Percentiles rank a stretch among this genome's conserved stretches.
Evolutionary conservation across 352 stramenopile species (phyloP).

Genomic region (Globisporangium polare): DNA sequence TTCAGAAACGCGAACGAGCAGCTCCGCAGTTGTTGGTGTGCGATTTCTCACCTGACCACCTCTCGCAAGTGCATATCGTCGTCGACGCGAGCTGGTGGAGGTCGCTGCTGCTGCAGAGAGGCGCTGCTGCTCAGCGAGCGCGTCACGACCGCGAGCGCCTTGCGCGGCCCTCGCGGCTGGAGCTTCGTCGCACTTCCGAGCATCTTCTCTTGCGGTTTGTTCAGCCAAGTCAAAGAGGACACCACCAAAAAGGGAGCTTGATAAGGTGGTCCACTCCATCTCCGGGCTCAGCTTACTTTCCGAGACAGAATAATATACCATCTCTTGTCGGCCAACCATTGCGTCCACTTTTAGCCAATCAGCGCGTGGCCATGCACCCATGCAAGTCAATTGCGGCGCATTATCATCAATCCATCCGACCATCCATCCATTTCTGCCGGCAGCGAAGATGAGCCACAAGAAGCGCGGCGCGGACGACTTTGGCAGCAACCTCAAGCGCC

Average conservation of each 20-base stretch:
- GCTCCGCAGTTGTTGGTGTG: neutral
- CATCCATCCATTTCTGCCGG: slow-evolving; percentile 5
- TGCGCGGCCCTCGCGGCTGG: neutral
- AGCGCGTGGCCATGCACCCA: slow-evolving; percentile 11
- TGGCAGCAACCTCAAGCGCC: slow-evolving; percentile 49
- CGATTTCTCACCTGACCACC: slow-evolving; percentile 7
- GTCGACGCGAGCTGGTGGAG: neutral
- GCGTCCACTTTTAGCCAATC: slow-evolving; percentile 14
- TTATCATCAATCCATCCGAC: slow-evolving; percentile 11
- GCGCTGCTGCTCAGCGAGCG: slow-evolving; percentile 1
- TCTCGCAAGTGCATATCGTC: slow-evolving; percentile 11
- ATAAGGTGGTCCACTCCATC: slow-evolving; percentile 15
- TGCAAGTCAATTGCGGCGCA: slow-evolving; percentile 1
- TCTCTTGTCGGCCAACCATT: slow-evolving; percentile 14
- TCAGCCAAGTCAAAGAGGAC: slow-evolving; percentile 1
- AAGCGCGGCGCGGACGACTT: slow-evolving; percentile 60
- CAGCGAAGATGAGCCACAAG: slow-evolving; percentile 71
- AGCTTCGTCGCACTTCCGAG: slow-evolving; percentile 12
- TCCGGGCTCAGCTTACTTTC: slow-evolving; percentile 7
- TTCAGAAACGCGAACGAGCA: neutral
- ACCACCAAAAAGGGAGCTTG: slow-evolving; percentile 15
- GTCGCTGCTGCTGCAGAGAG: neutral
- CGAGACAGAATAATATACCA: slow-evolving; percentile 20
- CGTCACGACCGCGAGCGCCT: neutral
- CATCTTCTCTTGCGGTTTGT: neutral